Evolutionary conservation across 2,329 filamentous ascomycete genomes (phyloP), one percentile per base, ranked within the genome.

Genomic region (Fusarium floridanum): DNA sequence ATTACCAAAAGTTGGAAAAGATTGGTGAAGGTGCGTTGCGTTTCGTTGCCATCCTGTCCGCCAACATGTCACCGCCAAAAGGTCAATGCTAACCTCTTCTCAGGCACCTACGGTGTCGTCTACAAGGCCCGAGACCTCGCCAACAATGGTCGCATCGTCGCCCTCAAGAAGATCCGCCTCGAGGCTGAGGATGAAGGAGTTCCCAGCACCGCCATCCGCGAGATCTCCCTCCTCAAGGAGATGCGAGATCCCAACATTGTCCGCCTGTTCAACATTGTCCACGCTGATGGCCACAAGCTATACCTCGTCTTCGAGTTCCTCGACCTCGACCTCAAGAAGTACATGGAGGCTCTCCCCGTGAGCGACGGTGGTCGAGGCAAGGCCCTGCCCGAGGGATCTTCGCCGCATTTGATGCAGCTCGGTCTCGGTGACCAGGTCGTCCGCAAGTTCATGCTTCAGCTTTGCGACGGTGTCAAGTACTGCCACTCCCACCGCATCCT

Each of bases 1-100:
- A 97, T 86, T 98, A 98, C 84, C 94, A 97, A 86, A 97, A 97
- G 87, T 90, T 98, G 81, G 95, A 98, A 87, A 98, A 98, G 88
- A 95, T 98, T 80, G 95, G 95, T 84, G 95, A 98, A 90, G 95
- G 95, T 97, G 86, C 79, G 89, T 79, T 97, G 86, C 79, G 89
- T 79, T 97, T 86, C 79, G 89, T 24, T 12, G 56, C 34, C 14
- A 22, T 32, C 37, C 37, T 64, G 57, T 34, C 37, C 56, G 8
- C 16, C 16, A 6, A 43, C 22, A 60, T 48, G 39, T 64, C 63
- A 34, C 24, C 17, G 41, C 61, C 36, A 10, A 34, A 48, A 64
- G 63, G 64, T 53, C 61, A 39, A 61, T 64, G 63, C 61, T 67
- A 29, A 62, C 41, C 39, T 22, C 29, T 11, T 24, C 27, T 4